Evolutionary conservation across 805 yeast species (phyloP).

Genomic region (Ogataea saltuana): DNA sequence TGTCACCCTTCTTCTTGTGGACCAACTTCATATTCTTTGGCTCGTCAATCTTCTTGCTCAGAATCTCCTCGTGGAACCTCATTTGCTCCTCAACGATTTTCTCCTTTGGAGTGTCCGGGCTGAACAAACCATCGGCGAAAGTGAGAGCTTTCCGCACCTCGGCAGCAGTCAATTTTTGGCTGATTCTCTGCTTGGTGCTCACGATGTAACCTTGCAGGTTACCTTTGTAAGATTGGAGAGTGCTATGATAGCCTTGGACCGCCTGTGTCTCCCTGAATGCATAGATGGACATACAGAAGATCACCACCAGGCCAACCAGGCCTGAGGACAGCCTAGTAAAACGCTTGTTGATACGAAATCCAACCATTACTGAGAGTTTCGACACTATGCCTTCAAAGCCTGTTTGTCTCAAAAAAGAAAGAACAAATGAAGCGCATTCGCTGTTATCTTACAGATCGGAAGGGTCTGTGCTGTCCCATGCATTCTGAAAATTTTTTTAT

Average conservation of each 20-base stretch:
- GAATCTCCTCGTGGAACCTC: conserved; percentile 38
- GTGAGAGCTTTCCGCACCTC: conserved; percentile 19
- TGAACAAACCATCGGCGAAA: conserved; percentile 16
- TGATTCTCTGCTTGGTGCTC: conserved; percentile 6
- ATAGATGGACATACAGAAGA: conserved; percentile 13
- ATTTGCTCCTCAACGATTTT: conserved; percentile 40
- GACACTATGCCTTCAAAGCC: too few species aligned
- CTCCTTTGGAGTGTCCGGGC: conserved; percentile 21
- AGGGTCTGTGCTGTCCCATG: conserved; percentile 6
- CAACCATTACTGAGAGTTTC: conserved; percentile 1
- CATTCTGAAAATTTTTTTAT: neutral
- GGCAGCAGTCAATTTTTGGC: conserved; percentile 9
- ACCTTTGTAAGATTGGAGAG: conserved; percentile 13
- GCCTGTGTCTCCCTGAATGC: conserved; percentile 16
- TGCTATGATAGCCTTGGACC: conserved; percentile 12
- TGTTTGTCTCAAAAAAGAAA: neutral
- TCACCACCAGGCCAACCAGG: conserved; percentile 12
- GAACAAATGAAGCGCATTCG: neutral
- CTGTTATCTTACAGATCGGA: conserved; percentile 1
- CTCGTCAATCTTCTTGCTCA: conserved; percentile 41
- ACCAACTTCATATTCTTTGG: conserved; percentile 43
- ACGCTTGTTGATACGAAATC: conserved; percentile 19
- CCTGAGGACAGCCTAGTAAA: conserved; percentile 21
- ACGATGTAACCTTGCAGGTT: conserved; percentile 15
- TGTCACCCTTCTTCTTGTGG: conserved; percentile 21